Conservation (phyloP, 2,329 filamentous ascomycete genomes). For the Ophiostoma sp. region DNA sequence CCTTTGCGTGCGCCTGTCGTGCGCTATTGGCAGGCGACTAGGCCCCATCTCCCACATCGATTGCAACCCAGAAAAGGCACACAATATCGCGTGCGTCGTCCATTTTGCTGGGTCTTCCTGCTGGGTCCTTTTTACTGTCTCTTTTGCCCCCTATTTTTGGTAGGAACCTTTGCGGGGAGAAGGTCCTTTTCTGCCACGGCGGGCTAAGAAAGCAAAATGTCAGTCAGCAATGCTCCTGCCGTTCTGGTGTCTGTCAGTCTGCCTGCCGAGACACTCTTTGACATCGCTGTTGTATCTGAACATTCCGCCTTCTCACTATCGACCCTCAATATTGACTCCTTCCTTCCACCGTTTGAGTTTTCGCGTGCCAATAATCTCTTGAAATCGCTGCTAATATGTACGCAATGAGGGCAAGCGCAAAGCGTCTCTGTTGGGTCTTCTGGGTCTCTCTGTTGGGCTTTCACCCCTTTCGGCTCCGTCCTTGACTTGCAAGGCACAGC, state of each 20-base stretch:
- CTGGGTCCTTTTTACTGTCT: background rate
- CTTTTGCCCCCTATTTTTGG: background rate
- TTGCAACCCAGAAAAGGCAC: constrained; percentile 5
- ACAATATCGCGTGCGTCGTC: background rate
- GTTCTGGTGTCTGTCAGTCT: background rate
- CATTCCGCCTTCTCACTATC: background rate
- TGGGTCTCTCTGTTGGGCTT: background rate
- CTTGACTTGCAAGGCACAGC: background rate
- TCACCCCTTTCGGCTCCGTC: constrained; percentile 22
- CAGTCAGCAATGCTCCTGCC: too few species aligned
- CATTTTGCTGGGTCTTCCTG: background rate
- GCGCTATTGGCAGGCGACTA: constrained; percentile 14
- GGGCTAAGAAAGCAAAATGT: too few species aligned
- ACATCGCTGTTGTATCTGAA: background rate
- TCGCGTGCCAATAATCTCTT: constrained; percentile 3
- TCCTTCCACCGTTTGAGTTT: background rate
- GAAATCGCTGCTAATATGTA: background rate
- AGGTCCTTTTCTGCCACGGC: background rate
- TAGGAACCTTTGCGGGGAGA: background rate
- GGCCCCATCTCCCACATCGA: background rate
- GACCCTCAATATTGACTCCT: background rate
- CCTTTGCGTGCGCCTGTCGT: background rate
- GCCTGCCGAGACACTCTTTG: background rate
- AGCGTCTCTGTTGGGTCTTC: background rate
- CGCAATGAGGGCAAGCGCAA: background rate